Percentiles rank a stretch among this genome's conserved stretches.
Evolutionary conservation across 139 green algal genomes (phyloP).

Genomic region (Zygnema circumcarinatum): DNA sequence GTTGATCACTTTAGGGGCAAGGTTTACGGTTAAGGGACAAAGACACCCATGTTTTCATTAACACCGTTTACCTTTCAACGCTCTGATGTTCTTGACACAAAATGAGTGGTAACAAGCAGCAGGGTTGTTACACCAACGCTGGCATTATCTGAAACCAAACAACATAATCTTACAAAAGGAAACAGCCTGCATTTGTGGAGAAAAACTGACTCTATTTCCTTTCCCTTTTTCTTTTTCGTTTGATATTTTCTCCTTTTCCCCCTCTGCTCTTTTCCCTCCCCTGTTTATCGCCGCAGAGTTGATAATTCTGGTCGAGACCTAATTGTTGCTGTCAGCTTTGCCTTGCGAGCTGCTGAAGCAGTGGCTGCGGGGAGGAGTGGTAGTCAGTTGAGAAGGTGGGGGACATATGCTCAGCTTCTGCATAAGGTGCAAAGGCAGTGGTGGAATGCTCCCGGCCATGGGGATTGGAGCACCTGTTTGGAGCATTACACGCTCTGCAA

Average conservation of each 20-base stretch:
- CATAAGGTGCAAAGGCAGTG: constrained; percentile 17
- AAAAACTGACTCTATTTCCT: no score
- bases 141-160: no score
- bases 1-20: no score
- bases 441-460: constrained; percentile 49
- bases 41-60: no score
- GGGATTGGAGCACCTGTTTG: constrained; percentile 51
- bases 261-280: neutral
- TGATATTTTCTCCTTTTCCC: neutral
- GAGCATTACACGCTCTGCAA: constrained; percentile 57
- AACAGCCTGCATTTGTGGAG: no score
- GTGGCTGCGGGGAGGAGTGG: constrained; percentile 33
- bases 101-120: no score
- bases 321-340: constrained; percentile 56
- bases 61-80: no score
- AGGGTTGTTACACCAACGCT: no score
- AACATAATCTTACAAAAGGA: no score
- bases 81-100: no score
- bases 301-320: constrained; percentile 33
- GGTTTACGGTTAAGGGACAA: no score
- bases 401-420: constrained; percentile 40
- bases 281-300: constrained; percentile 30
- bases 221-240: constrained; percentile 14
- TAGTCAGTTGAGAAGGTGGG: constrained; percentile 41
- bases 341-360: constrained; percentile 20